Conservation (phyloP, 2,329 filamentous ascomycete species). For the Lizonia empirigonia region DNA sequence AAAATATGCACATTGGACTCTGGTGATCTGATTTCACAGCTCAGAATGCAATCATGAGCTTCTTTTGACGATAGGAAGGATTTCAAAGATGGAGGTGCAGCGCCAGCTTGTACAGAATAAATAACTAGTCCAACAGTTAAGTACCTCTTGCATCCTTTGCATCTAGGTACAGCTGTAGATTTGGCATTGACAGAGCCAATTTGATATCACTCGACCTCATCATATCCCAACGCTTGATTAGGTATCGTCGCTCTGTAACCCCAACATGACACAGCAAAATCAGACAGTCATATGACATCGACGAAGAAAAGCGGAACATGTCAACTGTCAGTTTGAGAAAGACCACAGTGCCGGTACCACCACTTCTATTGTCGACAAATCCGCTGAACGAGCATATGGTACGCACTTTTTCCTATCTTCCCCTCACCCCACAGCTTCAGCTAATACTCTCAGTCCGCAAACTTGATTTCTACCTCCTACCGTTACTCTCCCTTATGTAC, state of each 20-base stretch:
- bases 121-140: too few relatives aligned
- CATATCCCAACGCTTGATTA: background rate
- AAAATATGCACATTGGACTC: background rate
- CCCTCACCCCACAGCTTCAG: background rate
- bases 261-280: background rate
- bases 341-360: background rate
- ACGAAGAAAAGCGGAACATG: slow-evolving; percentile 7
- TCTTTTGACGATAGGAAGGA: background rate
- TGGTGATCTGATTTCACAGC: background rate
- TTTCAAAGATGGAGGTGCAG: background rate
- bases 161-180: too few relatives aligned
- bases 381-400: slow-evolving; percentile 45
- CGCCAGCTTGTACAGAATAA: background rate
- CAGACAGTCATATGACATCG: background rate
- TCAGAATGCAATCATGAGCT: background rate
- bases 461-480: slow-evolving; percentile 52
- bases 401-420: slow-evolving; percentile 13
- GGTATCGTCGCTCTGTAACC: background rate
- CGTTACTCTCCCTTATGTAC: slow-evolving; percentile 52
- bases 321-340: slow-evolving; percentile 13
- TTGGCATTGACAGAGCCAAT: too few relatives aligned
- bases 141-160: too few relatives aligned
- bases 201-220: too few relatives aligned
- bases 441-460: slow-evolving; percentile 36
- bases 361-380: slow-evolving; percentile 32